A percentile compares a stretch with the other conserved stretches of the same genome.
These are phyloP conservation scores for Botryotinia globosa DNA, from an alignment of 2,329 filamentous ascomycete species.

Conservation along the genomic window DNA sequence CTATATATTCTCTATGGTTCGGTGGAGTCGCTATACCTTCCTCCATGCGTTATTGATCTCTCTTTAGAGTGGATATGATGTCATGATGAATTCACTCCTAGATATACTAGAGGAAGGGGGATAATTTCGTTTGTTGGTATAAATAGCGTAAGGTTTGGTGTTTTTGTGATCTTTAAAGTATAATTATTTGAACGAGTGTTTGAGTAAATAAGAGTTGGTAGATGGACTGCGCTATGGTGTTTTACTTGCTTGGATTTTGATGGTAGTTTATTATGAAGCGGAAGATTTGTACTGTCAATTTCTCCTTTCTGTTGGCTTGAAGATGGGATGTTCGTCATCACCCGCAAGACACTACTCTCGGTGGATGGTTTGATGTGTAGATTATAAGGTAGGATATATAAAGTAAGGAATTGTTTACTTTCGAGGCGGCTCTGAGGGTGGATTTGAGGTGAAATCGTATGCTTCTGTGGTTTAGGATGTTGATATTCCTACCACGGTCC, in stretches of 20 bases:
- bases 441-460: background rate
- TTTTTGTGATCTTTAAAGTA: background rate
- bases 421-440: background rate
- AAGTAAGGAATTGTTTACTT: background rate
- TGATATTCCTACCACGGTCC: fast-evolving
- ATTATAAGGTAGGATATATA: background rate
- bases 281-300: background rate
- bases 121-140: background rate
- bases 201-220: fast-evolving
- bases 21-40: background rate
- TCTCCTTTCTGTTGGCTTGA: background rate
- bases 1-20: no score
- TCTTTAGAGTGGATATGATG: background rate
- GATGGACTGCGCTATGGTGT: no score
- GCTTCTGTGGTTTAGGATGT: background rate
- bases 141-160: background rate
- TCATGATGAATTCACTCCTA: background rate
- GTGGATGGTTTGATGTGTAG: background rate
- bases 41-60: background rate
- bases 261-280: background rate
- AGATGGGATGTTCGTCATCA: background rate
- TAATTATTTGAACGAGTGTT: fast-evolving
- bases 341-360: fast-evolving
- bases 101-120: fast-evolving
- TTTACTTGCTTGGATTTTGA: background rate